phyloP scores from a whole-genome alignment of 495 filamentous ascomycete species.

The Chaetomium fimeti region DNA sequence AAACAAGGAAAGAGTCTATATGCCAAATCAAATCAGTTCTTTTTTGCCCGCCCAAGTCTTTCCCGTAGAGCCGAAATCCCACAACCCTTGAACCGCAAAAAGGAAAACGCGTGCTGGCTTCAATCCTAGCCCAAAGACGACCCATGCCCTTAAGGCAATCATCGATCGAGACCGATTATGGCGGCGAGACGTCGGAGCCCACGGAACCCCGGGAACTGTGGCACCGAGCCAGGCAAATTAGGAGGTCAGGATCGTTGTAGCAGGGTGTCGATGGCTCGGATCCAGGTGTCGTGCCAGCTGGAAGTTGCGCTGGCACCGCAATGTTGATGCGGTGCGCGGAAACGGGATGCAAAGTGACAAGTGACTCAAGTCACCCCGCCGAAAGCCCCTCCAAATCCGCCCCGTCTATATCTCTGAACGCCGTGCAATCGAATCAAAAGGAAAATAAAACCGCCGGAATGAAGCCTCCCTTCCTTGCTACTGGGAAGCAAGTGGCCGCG shows the following conservation, averaged over 20 bases:
- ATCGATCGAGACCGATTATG: neutral
- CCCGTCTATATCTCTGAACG: constrained; percentile 41
- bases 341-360: constrained; percentile 20
- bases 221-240: constrained; percentile 21
- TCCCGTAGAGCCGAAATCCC: constrained; percentile 35
- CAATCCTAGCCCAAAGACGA: neutral
- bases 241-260: constrained; percentile 21
- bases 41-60: constrained; percentile 38
- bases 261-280: constrained; percentile 13
- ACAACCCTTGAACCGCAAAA: constrained; percentile 11
- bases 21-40: constrained; percentile 39
- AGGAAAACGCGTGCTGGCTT: constrained; percentile 19
- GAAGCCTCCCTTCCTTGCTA: constrained; percentile 35
- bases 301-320: constrained; percentile 24
- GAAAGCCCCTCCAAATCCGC: constrained; percentile 27
- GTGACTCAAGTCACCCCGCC: constrained; percentile 23
- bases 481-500: constrained; percentile 43
- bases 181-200: neutral
- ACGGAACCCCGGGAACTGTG: neutral
- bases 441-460: constrained; percentile 28
- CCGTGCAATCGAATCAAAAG: constrained; percentile 34
- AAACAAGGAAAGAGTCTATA: constrained; percentile 44
- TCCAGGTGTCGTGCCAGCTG: constrained; percentile 18
- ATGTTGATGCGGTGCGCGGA: constrained; percentile 23
- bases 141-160: constrained; percentile 13